Base-by-base conservation (phyloP, 2,329 filamentous ascomycete species). In the Thielaviopsis populi region DNA sequence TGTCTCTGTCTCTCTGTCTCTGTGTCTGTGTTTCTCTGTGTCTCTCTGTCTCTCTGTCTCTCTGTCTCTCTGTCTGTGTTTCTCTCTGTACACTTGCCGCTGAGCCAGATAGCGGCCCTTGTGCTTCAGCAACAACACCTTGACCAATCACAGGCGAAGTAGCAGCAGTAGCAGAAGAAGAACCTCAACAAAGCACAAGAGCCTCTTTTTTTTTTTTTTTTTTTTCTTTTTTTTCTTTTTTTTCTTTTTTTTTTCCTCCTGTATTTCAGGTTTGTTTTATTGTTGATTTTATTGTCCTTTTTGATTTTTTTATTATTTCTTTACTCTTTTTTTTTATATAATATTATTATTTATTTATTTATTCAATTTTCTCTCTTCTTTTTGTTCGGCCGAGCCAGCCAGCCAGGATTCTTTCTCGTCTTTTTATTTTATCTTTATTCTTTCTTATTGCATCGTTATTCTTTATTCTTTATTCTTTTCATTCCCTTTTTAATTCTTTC, bases 201-300 rank as follows among this genome's bases (percentile, higher is more conserved):
- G 56, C 56, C 56, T 59, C 40, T 59, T 59, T 59, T 59, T 24
- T 15, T 33, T 37, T n/a, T 33, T 40, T 58, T 58, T 19, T 40
- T 19, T 13, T 48, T 48, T 61, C 40, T 19, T 3, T 58, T 24
- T 1, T 56, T n/a, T 10, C 48, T 17, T 17, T 13, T 19, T 48
- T 19, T 19, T 17, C 3, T 15, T 27, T 27, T 27, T 53, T 27
- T 27, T 24, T 50, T 24, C 4, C n/a, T 24, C 10, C 30, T 41
- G 40, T 41, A n/a, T 41, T 41, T n/a, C n/a, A n/a, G n/a, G n/a
- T n/a, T n/a, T n/a, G n/a, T n/a, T n/a, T n/a, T n/a, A n/a, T n/a
- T n/a, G n/a, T n/a, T n/a, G n/a, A n/a, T n/a, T n/a, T n/a, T n/a
- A n/a, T n/a, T n/a, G n/a, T n/a, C n/a, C n/a, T n/a, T n/a, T n/a